Evolutionary conservation across 306 rosid species (phyloP), one percentile per base, ranked within the genome.

Genomic region (Castanea sativa): DNA sequence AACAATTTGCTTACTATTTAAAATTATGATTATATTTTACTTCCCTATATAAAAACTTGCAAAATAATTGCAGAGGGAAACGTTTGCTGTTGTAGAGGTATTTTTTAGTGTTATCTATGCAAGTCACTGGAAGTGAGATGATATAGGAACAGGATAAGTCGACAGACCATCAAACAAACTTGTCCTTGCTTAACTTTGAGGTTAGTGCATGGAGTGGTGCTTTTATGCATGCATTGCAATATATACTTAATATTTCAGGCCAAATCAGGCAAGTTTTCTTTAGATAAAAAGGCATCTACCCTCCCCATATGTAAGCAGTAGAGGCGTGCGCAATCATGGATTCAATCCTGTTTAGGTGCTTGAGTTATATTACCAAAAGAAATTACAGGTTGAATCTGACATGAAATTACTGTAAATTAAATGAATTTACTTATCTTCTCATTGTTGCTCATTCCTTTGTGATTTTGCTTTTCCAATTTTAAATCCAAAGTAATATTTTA

Each of bases 211-310:
- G 33, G 32, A 63, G 29, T 4, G 60, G 57, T 59, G 30, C 15
- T 65, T 72, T 64, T 23, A 20, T 65, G 20, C 55, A 49, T 67
- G 77, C 32, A 27, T 56, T 65, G 71, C 25, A 61, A 79, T 51
- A 59, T 33, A 41, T 19, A 33, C 4, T 25, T 1, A 13, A 49
- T 67, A 63, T 41, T 49, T 57, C 35, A 20, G 35, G 56, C 57
- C 4, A 73, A 57, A 57, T 41, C 27, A 73, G n/a, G 32, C 64
- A 38, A 65, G 32, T 30, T 11, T 32, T 33, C 64, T 58, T 58
- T 58, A 15, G 64, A 58, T 5, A 33, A 29, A 63, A 14, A 10
- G 38, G 43, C 43, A 21, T 60, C 30, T 60, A 25, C 27, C 68
- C 16, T 60, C 19, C 19, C 65, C 1, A 10, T 23, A 59, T 21